Percentiles rank a stretch among this genome's conserved stretches.
Conservation (phyloP, 192 early-diverging fungal species). For the Mortierella claussenii region DNA sequence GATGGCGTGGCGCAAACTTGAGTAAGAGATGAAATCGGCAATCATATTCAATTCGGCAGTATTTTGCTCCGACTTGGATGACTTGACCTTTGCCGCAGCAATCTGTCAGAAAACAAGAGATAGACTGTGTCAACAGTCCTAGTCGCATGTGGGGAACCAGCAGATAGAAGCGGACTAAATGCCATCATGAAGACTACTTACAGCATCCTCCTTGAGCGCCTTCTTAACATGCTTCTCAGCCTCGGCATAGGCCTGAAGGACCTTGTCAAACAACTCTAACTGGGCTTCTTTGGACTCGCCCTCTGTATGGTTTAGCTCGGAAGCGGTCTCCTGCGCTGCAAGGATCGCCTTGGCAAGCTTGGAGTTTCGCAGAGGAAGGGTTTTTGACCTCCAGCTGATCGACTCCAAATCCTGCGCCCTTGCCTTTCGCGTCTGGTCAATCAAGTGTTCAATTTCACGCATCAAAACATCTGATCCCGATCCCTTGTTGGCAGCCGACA, state of each 20-base stretch:
- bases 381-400: slow-evolving; percentile 60
- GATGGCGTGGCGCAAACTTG: slow-evolving; percentile 61
- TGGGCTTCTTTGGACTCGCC: slow-evolving; percentile 37
- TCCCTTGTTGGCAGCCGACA: slow-evolving; percentile 55
- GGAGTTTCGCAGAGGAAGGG: slow-evolving; percentile 55
- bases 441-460: slow-evolving; percentile 56
- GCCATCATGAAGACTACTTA: no score
- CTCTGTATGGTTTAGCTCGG: slow-evolving; percentile 26
- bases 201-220: slow-evolving; percentile 71
- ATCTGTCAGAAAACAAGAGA: slow-evolving; percentile 39
- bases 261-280: slow-evolving; percentile 62
- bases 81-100: slow-evolving; percentile 74
- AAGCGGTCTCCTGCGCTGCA: slow-evolving; percentile 57
- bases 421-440: slow-evolving; percentile 56
- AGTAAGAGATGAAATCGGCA: slow-evolving; percentile 67
- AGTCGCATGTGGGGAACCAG: no score
- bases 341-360: slow-evolving; percentile 60
- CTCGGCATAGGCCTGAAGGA: slow-evolving; percentile 67
- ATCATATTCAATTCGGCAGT: slow-evolving; percentile 65
- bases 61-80: slow-evolving; percentile 71
- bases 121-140: no score
- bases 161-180: no score
- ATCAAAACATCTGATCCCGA: slow-evolving; percentile 61
- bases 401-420: slow-evolving; percentile 51
- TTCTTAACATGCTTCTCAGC: slow-evolving; percentile 69